phyloP scores from a whole-genome alignment of 768 basidiomycete species.

The Termitomyces sp. region DNA sequence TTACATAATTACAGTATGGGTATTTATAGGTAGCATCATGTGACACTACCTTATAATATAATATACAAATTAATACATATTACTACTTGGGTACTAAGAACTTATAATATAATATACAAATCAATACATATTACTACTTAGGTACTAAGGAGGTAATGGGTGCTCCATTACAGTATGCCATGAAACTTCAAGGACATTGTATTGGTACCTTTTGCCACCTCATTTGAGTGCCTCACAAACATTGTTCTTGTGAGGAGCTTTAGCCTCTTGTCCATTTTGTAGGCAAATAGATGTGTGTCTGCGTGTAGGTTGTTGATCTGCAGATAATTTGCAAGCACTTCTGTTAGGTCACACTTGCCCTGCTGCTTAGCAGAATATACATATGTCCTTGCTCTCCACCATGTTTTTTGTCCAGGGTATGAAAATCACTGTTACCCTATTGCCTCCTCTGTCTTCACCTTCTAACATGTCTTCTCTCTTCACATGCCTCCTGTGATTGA shows the following conservation, averaged over 20 bases:
- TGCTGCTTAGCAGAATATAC: constrained; percentile 14
- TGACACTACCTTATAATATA: no score
- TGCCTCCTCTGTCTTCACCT: neutral
- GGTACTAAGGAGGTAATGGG: no score
- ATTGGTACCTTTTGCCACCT: constrained; percentile 1
- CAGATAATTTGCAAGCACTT: constrained; percentile 12
- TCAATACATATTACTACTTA: no score
- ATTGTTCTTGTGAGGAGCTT: constrained; percentile 20
- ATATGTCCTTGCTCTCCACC: constrained; percentile 9
- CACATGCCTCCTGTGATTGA: constrained; percentile 18
- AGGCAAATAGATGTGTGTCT: constrained; percentile 11
- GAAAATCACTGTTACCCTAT: constrained; percentile 14
- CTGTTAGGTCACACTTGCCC: constrained; percentile 9
- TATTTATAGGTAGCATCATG: no score
- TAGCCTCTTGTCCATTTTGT: neutral
- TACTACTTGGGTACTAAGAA: no score
- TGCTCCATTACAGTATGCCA: constrained; percentile 11
- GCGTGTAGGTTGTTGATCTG: constrained; percentile 8
- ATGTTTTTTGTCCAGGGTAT: constrained; percentile 17
- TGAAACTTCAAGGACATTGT: constrained; percentile 18
- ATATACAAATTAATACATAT: no score
- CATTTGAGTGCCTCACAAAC: constrained; percentile 16
- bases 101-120: no score
- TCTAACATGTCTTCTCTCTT: constrained; percentile 6
- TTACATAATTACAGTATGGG: no score